phyloP scores from a whole-genome alignment of 345 rosid species.

The Chamaenerion angustifolium region DNA sequence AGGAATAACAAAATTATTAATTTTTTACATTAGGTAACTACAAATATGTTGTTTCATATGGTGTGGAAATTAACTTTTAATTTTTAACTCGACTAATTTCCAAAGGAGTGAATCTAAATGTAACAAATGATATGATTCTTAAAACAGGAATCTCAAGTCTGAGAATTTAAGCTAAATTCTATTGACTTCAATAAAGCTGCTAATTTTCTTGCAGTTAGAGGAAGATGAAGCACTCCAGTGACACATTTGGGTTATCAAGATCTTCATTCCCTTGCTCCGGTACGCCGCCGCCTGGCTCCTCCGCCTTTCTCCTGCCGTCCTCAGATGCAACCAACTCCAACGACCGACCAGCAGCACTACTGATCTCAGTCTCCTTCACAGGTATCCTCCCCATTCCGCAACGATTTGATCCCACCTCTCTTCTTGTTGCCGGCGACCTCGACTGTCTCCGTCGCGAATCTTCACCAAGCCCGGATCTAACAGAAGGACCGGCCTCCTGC shows the following conservation, averaged over 20 bases:
- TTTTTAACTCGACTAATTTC: too few species aligned
- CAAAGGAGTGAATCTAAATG: too few species aligned
- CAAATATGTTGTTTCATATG: too few species aligned
- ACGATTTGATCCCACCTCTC: slow-evolving; percentile 15
- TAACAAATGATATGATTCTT: too few species aligned
- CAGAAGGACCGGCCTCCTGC: slow-evolving; percentile 4
- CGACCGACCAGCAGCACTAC: background rate
- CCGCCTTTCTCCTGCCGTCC: slow-evolving; percentile 6
- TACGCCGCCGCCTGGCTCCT: slow-evolving; percentile 3
- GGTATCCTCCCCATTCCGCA: slow-evolving; percentile 27
- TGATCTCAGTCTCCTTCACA: background rate
- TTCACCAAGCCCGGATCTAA: slow-evolving; percentile 3
- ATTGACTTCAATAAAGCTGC: background rate
- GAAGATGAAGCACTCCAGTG: slow-evolving; percentile 73
- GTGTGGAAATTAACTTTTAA: too few species aligned
- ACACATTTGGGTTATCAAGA: slow-evolving; percentile 54
- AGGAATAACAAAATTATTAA: too few species aligned
- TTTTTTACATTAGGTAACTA: too few species aligned
- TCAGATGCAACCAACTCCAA: slow-evolving; percentile 15
- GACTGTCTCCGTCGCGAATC: slow-evolving; percentile 18
- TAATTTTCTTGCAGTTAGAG: slow-evolving; percentile 17
- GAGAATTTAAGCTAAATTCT: too few species aligned
- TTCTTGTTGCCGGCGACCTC: slow-evolving; percentile 9
- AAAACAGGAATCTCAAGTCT: too few species aligned
- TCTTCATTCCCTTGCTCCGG: slow-evolving; percentile 23